Evolutionary conservation across 163 green algal genomes (phyloP).

Genomic region (Scenedesmus sp.): DNA sequence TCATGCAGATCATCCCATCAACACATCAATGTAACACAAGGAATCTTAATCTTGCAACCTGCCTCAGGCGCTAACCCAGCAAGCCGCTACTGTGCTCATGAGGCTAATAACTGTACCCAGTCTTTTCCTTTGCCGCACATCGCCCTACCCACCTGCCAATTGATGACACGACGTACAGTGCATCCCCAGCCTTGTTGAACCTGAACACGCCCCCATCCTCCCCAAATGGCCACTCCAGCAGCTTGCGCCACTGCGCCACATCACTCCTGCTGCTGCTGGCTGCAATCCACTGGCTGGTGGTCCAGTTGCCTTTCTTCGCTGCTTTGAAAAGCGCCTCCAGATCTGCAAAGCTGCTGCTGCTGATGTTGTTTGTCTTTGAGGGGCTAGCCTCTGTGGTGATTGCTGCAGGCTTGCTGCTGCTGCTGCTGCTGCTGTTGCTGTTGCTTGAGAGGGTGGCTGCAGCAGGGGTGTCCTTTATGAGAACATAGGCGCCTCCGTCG

Average conservation of each 20-base stretch:
- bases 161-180: conserved; percentile 17
- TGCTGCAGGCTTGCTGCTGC: not conserved
- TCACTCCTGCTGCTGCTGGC: conserved; percentile 25
- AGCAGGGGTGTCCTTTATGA: conserved; percentile 14
- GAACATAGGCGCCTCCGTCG: conserved; percentile 15
- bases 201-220: conserved; percentile 41
- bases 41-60: not conserved
- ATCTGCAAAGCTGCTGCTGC: not conserved
- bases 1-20: too few relatives aligned
- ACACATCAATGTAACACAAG: not conserved
- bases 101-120: too few relatives aligned
- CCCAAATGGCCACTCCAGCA: conserved; percentile 42
- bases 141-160: conserved; percentile 8
- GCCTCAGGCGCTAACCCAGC: too few relatives aligned
- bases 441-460: not conserved
- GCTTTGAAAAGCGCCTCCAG: not conserved
- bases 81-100: too few relatives aligned
- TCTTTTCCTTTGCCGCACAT: too few relatives aligned
- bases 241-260: not conserved
- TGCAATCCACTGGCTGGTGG: conserved; percentile 1
- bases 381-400: not conserved
- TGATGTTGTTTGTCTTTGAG: not conserved
- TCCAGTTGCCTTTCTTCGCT: not conserved
- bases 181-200: conserved; percentile 33
- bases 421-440: not conserved